These are phyloP conservation scores for Huntiella decipiens DNA, from an alignment of 2,329 filamentous ascomycete species.

Conservation along the genomic window DNA sequence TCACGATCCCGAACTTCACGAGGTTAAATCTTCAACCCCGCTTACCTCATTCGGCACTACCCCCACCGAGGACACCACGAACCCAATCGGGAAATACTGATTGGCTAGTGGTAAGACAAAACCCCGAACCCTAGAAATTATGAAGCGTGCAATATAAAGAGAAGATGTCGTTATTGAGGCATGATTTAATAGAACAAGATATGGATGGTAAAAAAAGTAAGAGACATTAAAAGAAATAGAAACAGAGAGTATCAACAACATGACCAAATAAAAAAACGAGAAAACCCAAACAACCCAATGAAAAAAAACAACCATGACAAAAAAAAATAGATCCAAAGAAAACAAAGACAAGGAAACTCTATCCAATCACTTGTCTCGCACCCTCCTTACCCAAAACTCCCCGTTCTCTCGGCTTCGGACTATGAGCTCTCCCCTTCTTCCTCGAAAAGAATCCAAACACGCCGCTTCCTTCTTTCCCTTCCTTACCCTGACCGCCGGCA, in stretches of 20 bases:
- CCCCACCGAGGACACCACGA: too few species aligned
- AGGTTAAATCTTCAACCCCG: too few species aligned
- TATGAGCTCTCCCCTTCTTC: conserved; percentile 78
- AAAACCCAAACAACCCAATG: not conserved
- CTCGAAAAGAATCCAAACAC: conserved; percentile 80
- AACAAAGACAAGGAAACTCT: conserved; percentile 12
- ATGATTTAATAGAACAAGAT: not conserved
- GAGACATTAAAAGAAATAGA: not conserved
- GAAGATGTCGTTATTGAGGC: not conserved
- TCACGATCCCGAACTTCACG: too few species aligned
- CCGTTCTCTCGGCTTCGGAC: conserved; percentile 82
- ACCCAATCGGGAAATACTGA: too few species aligned
- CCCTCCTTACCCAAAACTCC: conserved; percentile 92
- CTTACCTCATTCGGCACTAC: too few species aligned
- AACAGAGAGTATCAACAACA: not conserved
- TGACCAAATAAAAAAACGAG: not conserved
- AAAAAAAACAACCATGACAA: not conserved
- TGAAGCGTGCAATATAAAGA: too few species aligned
- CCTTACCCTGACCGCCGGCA: conserved; percentile 36
- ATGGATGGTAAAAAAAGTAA: not conserved
- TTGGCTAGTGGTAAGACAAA: not conserved
- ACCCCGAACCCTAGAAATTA: too few species aligned
- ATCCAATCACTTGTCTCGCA: conserved; percentile 62
- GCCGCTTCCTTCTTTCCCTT: conserved; percentile 43
- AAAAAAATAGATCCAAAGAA: not conserved